These are phyloP conservation scores for Chlorella sp. DNA, from an alignment of 139 green algal genomes.

Conservation along the genomic window DNA sequence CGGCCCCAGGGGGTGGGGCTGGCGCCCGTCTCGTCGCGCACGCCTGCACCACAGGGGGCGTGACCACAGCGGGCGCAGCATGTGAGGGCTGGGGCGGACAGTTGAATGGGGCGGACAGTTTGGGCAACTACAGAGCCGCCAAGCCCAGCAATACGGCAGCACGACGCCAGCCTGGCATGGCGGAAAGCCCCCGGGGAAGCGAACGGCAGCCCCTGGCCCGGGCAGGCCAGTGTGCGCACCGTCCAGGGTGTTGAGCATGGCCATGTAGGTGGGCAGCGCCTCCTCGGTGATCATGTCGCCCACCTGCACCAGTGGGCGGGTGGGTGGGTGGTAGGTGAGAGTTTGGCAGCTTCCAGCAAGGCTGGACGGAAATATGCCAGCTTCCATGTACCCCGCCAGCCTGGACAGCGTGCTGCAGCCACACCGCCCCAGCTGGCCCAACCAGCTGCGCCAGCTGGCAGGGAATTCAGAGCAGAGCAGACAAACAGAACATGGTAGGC, in stretches of 20 bases:
- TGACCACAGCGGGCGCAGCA: neutral
- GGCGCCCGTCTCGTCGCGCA: conserved; percentile 69
- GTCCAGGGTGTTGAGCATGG: conserved; percentile 99
- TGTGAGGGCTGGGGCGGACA: too few species aligned
- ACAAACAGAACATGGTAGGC: neutral
- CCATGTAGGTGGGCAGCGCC: conserved; percentile 99
- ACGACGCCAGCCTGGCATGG: too few species aligned
- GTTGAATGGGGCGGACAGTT: too few species aligned
- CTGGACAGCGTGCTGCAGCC: too few species aligned
- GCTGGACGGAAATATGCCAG: too few species aligned
- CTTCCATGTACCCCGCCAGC: too few species aligned
- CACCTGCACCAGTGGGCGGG: conserved; percentile 14
- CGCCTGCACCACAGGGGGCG: neutral
- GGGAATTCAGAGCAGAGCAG: neutral
- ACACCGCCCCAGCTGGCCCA: neutral
- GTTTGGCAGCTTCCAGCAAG: neutral
- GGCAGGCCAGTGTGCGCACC: conserved; percentile 63
- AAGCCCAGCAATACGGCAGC: too few species aligned
- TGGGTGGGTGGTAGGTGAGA: too few species aligned
- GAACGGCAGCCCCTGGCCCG: neutral
- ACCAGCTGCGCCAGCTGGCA: neutral
- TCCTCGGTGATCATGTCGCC: conserved; percentile 91
- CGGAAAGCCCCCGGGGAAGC: too few species aligned
- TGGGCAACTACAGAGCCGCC: too few species aligned
- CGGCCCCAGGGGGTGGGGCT: conserved; percentile 82